Percentiles rank a stretch among this genome's conserved stretches.
Evolutionary conservation across 2,329 filamentous ascomycete species (phyloP).

Genomic region (Annulohypoxylon truncatum): DNA sequence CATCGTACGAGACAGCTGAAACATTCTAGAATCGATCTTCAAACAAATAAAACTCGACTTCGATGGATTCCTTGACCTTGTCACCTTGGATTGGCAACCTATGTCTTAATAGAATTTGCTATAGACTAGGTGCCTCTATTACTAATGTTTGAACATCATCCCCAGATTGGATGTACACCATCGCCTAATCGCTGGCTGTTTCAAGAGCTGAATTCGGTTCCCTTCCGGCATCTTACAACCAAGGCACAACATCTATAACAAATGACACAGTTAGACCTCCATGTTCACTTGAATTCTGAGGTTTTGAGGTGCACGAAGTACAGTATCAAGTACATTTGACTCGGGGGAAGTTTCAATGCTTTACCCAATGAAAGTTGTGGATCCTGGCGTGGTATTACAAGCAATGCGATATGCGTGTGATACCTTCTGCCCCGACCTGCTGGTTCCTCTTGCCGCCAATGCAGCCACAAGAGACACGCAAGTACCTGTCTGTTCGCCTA

Average conservation of each 20-base stretch:
- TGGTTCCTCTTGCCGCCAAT: slow-evolving; percentile 32
- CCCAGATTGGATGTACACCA: background rate
- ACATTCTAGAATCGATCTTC: slow-evolving; percentile 27
- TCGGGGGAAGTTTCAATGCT: too few species aligned
- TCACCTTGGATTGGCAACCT: background rate
- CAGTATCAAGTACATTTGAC: background rate
- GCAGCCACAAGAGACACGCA: slow-evolving; percentile 3
- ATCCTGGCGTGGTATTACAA: slow-evolving; percentile 17
- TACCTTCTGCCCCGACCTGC: slow-evolving; percentile 24
- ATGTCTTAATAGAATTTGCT: background rate
- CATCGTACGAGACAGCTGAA: slow-evolving; percentile 22
- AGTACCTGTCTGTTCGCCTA: background rate
- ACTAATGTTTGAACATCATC: background rate
- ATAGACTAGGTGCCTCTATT: background rate
- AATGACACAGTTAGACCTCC: background rate
- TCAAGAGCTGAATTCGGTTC: slow-evolving; percentile 4
- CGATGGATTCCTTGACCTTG: background rate
- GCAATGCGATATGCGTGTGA: slow-evolving; percentile 25
- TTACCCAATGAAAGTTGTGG: slow-evolving; percentile 18
- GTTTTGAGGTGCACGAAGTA: too few species aligned
- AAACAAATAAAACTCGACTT: slow-evolving; percentile 5
- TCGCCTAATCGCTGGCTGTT: background rate
- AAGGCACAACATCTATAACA: background rate
- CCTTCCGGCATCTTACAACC: background rate
- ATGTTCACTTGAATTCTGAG: too few species aligned